Evolutionary conservation across 139 green algal species (phyloP).

Genomic region (Auxenochlorella pyrenoidosa): DNA sequence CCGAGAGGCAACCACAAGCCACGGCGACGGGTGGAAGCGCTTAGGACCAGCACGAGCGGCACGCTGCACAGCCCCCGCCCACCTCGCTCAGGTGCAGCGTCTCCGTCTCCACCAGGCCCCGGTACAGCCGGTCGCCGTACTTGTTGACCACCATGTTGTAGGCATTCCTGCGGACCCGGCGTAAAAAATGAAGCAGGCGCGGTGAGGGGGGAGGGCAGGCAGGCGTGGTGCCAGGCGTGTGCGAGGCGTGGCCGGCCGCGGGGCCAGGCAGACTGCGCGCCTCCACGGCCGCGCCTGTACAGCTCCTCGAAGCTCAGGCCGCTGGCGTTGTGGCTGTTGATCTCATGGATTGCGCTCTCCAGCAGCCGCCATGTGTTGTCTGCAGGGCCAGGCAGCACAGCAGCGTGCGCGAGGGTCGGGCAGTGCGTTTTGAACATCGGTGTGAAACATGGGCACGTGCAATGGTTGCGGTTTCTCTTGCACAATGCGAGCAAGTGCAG

Average conservation of each 20-base stretch:
- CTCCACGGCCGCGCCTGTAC: slow-evolving; percentile 74
- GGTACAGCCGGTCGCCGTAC: slow-evolving; percentile 94
- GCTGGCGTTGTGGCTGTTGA: slow-evolving; percentile 96
- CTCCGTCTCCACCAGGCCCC: slow-evolving; percentile 81
- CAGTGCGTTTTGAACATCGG: no score
- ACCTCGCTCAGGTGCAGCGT: slow-evolving; percentile 73
- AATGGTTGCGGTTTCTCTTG: no score
- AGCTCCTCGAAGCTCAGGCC: slow-evolving; percentile 98
- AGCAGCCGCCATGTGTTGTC: slow-evolving; percentile 97
- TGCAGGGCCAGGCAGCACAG: no score
- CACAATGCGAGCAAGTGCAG: not conserved
- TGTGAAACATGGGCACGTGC: no score
- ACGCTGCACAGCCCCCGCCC: not conserved
- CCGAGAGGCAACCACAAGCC: no score
- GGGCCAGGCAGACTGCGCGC: not conserved
- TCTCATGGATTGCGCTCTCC: slow-evolving; percentile 95
- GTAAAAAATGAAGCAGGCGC: not conserved
- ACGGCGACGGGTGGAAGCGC: not conserved
- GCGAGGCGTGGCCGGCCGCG: not conserved
- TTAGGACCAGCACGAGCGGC: no score
- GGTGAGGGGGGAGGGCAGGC: not conserved
- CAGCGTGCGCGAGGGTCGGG: no score
- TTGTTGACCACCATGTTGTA: slow-evolving; percentile 99
- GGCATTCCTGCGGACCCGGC: slow-evolving; percentile 80
- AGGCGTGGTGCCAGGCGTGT: not conserved